Base-by-base conservation (phyloP, 2,329 filamentous ascomycete genomes). In the Xenosphaeropsis pyriputrescens region DNA sequence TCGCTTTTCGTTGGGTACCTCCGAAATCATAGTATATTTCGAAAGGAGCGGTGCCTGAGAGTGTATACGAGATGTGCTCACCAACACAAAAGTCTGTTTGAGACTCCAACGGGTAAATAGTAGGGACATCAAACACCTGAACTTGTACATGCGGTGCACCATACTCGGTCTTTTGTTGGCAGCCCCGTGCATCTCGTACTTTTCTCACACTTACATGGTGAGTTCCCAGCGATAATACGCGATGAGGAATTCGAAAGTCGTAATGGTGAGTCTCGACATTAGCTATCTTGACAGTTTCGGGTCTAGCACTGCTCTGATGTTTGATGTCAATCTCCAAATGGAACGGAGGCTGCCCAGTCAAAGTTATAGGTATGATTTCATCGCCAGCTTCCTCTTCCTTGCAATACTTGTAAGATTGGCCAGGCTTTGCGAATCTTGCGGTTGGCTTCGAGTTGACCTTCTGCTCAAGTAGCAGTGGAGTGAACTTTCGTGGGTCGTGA, bases 341-440 rank as follows among this genome's bases (percentile, higher is more conserved):
- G 62, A 98, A 98, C 0, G 91, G 91, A 6, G 89, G 75, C 13
- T 79, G 67, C 30, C 91, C 91, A 41, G 81, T 81, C 14, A 98
- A 68, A 2, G 73, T 78, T 41, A 98, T 80, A 0, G 89, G 88
- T 39, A 98, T 94, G 31, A 74, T 76, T 52, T 98, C 88, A 50
- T 93, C 85, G 22, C 78, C 75, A 38, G 75, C 75, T 36, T 81
- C 72, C 50, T 94, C 85, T 35, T 86, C 78, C 56, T 86, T 80
- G 61, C 91, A 98, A 59, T 89, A 94, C 55, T 91, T 93, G 66
- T 95, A 95, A 1, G 85, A 88, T 57, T 91, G 91, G 13, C 88
- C 88, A 3, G 88, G 85, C 47, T 84, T 84, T 41, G 72, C 69
- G 53, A 98, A 98, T 5, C 71, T 68, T 4, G 88, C 91, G 2